These are phyloP conservation scores for Aspergillus neotritici DNA, from an alignment of 2,329 filamentous ascomycete species.

Conservation along the genomic window DNA sequence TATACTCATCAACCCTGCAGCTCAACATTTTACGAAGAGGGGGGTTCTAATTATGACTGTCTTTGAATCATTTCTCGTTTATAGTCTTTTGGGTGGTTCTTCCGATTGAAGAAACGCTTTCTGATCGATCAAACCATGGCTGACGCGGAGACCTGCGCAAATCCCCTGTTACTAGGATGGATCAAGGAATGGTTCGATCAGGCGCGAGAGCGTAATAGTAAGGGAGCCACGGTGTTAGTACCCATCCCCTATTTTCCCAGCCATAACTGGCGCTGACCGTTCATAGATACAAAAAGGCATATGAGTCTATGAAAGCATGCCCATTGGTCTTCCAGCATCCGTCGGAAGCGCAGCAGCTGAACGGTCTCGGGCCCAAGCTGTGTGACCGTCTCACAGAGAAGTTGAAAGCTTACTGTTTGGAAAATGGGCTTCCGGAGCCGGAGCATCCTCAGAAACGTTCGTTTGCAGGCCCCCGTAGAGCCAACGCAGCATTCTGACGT, in stretches of 20 bases:
- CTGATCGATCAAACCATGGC: too few species aligned
- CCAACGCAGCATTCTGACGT: neutral
- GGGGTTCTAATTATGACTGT: too few species aligned
- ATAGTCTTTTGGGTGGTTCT: too few species aligned
- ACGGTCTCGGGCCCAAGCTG: constrained; percentile 66
- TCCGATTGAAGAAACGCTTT: too few species aligned
- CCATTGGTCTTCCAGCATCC: constrained; percentile 67
- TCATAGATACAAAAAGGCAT: constrained; percentile 64
- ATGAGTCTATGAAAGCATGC: constrained; percentile 69
- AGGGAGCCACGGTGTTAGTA: constrained; percentile 54
- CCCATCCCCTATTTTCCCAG: neutral
- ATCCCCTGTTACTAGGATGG: constrained; percentile 66
- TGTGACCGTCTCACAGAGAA: constrained; percentile 62
- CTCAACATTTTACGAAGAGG: too few species aligned
- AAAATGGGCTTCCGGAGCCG: constrained; percentile 65
- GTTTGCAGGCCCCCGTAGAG: neutral
- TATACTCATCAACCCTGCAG: too few species aligned
- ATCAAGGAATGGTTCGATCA: constrained; percentile 71
- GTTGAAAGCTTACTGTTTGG: constrained; percentile 52
- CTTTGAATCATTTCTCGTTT: too few species aligned
- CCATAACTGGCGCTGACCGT: constrained; percentile 5
- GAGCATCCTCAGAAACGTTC: constrained; percentile 46
- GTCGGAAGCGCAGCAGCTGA: constrained; percentile 65
- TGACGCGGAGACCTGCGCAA: constrained; percentile 48
- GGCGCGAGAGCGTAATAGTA: constrained; percentile 63